Percentiles rank a stretch among this genome's conserved stretches.
phyloP scores from a whole-genome alignment of 2,329 filamentous ascomycete genomes.

The Mariannaea elegans region DNA sequence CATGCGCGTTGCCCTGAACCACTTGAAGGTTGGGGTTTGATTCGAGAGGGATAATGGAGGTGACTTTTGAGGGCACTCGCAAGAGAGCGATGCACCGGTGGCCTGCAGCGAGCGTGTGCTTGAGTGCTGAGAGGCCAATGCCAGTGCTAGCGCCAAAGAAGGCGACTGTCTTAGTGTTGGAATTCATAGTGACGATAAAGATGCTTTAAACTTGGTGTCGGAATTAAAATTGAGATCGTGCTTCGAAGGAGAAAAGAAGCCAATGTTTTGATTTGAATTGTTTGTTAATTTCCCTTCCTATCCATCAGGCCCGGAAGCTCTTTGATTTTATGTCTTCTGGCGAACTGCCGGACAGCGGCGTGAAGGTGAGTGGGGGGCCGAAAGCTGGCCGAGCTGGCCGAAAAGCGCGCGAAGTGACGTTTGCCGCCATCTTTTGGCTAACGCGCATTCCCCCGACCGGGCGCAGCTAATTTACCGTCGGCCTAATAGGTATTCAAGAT shows the following conservation, averaged over 20 bases:
- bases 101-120: constrained; percentile 54
- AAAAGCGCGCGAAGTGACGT: not conserved
- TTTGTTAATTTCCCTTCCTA: not conserved
- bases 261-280: no score
- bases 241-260: no score
- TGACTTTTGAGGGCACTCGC: constrained; percentile 60
- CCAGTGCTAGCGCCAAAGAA: constrained; percentile 65
- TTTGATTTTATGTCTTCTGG: not conserved
- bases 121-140: constrained; percentile 57
- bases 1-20: constrained; percentile 58
- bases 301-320: not conserved
- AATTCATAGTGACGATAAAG: constrained; percentile 14
- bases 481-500: not conserved
- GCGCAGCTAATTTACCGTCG: not conserved
- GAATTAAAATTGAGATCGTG: not conserved
- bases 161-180: constrained; percentile 51
- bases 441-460: not conserved
- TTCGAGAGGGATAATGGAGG: constrained; percentile 43
- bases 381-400: constrained; percentile 26
- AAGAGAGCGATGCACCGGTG: constrained; percentile 59
- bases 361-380: not conserved
- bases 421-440: not conserved
- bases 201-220: no score
- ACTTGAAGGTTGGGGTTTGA: constrained; percentile 51
- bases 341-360: no score